Conservation (phyloP, 352 stramenopile genomes). For the Achlya hypogyna region DNA sequence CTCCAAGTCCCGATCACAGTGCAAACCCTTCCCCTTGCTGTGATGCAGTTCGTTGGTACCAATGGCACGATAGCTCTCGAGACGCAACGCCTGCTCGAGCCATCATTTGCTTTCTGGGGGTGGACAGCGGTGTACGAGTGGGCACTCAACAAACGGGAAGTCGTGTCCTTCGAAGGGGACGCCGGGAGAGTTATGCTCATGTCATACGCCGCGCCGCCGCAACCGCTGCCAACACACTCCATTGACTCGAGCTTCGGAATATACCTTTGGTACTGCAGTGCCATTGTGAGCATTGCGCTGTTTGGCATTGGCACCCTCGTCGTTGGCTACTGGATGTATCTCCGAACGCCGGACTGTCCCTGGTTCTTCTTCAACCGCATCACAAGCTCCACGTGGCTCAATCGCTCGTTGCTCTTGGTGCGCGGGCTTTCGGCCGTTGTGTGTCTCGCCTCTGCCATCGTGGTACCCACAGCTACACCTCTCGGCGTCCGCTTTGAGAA, state of each 20-base stretch:
- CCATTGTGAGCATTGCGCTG: not conserved
- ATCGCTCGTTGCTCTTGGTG: not conserved
- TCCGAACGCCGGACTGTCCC: not conserved
- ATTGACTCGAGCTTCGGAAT: not conserved
- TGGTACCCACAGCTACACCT: not conserved
- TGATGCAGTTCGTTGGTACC: not conserved
- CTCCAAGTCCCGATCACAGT: too few relatives aligned
- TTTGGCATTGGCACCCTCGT: not conserved
- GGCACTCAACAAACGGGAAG: not conserved
- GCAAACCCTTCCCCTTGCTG: too few relatives aligned
- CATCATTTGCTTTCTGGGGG: not conserved
- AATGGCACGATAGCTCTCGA: not conserved
- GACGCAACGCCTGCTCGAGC: not conserved
- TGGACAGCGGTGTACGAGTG: not conserved
- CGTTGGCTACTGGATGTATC: not conserved
- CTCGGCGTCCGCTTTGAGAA: not conserved
- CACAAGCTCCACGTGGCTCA: not conserved
- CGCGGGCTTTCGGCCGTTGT: not conserved
- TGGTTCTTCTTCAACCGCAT: not conserved
- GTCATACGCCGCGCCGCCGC: not conserved
- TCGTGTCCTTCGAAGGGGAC: not conserved
- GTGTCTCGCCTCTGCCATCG: not conserved
- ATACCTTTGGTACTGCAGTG: not conserved
- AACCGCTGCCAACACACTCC: not conserved
- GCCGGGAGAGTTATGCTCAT: not conserved